Conservation (phyloP, 208 protist species). For the Acanthamoeba lenticulata region DNA sequence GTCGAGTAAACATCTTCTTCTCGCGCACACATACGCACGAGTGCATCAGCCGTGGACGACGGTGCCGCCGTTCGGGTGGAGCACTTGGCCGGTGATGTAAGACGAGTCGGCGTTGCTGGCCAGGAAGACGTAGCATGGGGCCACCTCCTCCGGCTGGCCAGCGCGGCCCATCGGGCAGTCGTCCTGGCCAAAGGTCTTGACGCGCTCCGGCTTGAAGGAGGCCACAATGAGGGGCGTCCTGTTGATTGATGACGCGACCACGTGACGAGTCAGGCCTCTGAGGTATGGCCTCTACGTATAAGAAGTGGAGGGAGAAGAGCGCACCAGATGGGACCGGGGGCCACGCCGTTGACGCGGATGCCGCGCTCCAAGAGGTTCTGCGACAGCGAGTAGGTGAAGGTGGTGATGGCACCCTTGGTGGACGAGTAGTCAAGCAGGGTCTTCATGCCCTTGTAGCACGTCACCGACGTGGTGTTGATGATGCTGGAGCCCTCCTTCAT, state of each 20-base stretch:
- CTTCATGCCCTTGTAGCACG: conserved; percentile 67
- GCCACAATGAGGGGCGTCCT: conserved; percentile 74
- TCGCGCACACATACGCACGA: neutral
- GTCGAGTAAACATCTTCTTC: neutral
- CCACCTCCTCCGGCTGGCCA: conserved; percentile 80
- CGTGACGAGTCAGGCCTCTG: too few relatives aligned
- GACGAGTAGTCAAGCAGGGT: conserved; percentile 80
- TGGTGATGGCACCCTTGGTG: conserved; percentile 81
- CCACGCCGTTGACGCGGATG: conserved; percentile 84
- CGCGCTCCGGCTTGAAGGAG: conserved; percentile 31
- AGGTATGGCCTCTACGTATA: neutral
- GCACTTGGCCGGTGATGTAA: conserved; percentile 78
- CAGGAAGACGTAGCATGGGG: conserved; percentile 79
- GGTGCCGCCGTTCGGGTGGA: conserved; percentile 80
- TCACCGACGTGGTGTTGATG: conserved; percentile 81
- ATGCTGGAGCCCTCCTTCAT: conserved; percentile 74
- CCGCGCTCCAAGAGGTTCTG: conserved; percentile 67
- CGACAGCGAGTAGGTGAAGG: conserved; percentile 79
- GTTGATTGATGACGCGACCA: too few relatives aligned
- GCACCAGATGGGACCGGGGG: conserved; percentile 80
- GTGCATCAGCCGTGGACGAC: conserved; percentile 59
- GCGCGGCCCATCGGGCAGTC: conserved; percentile 70
- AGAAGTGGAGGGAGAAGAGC: neutral
- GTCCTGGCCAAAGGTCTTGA: conserved; percentile 73
- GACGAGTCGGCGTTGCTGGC: conserved; percentile 76